phyloP scores from a whole-genome alignment of 2,329 filamentous ascomycete genomes.

The Microdochium trichocladiopsis region DNA sequence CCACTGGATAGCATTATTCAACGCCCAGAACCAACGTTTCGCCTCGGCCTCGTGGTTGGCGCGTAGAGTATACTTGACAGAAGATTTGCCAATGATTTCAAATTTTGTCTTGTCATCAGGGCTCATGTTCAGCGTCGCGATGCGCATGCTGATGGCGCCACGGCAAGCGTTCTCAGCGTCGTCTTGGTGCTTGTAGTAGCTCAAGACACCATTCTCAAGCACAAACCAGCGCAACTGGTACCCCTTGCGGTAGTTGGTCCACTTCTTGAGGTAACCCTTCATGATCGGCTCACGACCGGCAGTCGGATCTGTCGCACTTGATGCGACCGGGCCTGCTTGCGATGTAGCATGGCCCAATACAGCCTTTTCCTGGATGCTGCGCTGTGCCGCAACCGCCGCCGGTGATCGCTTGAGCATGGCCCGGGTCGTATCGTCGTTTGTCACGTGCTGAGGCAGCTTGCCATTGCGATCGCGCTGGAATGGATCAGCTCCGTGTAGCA shows the following conservation, averaged over 20 bases:
- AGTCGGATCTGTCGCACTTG: constrained; percentile 50
- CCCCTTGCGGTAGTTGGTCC: constrained; percentile 97
- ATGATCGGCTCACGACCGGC: constrained; percentile 90
- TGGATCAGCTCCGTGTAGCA: constrained; percentile 92
- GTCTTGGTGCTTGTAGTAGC: constrained; percentile 99
- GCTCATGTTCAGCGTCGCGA: constrained; percentile 91
- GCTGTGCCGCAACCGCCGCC: constrained; percentile 86
- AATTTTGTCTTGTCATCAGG: constrained; percentile 95
- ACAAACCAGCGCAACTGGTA: constrained; percentile 98
- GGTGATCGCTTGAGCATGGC: constrained; percentile 91
- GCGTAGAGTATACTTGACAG: constrained; percentile 96
- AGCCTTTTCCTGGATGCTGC: constrained; percentile 94
- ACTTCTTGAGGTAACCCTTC: constrained; percentile 98
- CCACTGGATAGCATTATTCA: constrained; percentile 99
- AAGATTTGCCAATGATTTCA: constrained; percentile 96
- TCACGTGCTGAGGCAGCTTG: constrained; percentile 92
- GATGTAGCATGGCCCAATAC: constrained; percentile 71
- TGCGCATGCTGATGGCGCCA: constrained; percentile 97
- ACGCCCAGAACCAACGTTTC: constrained; percentile 97
- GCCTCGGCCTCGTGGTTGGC: constrained; percentile 97
- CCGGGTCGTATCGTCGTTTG: constrained; percentile 84
- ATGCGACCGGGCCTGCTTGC: constrained; percentile 41
- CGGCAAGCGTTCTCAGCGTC: constrained; percentile 94
- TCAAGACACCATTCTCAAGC: constrained; percentile 91
- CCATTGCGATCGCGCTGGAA: constrained; percentile 93